Base-by-base conservation (phyloP, 306 rosid species). In the Casuarina equisetifolia region DNA sequence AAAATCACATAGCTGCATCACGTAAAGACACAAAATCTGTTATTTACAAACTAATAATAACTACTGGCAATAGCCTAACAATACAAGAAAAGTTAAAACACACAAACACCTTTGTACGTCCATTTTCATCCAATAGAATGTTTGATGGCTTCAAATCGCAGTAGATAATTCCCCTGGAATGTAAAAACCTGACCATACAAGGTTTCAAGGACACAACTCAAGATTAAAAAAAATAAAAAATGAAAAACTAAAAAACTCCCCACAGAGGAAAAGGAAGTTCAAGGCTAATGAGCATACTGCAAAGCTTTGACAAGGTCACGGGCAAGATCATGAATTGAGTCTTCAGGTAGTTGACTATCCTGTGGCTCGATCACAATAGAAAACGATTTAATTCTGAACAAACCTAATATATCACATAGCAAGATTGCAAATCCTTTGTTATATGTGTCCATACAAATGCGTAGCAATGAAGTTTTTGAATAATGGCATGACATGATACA, bases 81-180 rank as follows among this genome's bases (percentile, higher is more conserved):
- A 36, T 70, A 35, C 3, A 25, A 20, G 44, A 25, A 45, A 76
- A 32, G 49, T 19, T 25, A 48, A 25, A 39, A 44, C 43, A 55
- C 63, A 46, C 36, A 48, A 59, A 67, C 76, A 95, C 99, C 99
- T 92, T 95, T 69, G 87, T 82, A 52, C 89, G 78, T 16, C 99
- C 99, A 83, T 95, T 95, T 86, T 95, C 99, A 48, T 95, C 97
- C 59, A 95, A 81, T 48, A 95, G 84, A 74, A 95, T 86, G 82
- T 95, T 95, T 75, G 99, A 92, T 74, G 99, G 99, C 84, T 95
- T 95, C 88, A 95, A 82, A 83, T 95, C 99, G 82, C 96, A 91
- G 73, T 95, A 95, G 46, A 95, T 88, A 74, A 91, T 91, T 81
- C 96, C 99, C 82, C 85, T 92, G 66, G 97, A 92, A 80, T 95